Percentiles rank a stretch among this genome's conserved stretches.
Conservation (phyloP, 371 early-diverging fungal genomes). For the Funneliformis caledonium region DNA sequence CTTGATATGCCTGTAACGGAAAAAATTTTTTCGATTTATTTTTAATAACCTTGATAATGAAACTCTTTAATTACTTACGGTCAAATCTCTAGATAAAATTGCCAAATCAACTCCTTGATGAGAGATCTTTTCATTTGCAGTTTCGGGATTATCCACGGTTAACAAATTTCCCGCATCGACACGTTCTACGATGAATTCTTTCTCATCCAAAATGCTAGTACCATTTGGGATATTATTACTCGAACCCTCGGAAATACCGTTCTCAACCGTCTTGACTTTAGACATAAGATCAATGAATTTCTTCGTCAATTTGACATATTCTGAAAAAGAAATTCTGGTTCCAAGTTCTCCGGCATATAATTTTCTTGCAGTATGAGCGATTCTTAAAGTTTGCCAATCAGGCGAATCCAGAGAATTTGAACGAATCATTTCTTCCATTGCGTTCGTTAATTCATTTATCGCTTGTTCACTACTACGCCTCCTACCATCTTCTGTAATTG, state of each 20-base stretch:
- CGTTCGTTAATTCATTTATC: slow-evolving; percentile 13
- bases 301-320: slow-evolving; percentile 15
- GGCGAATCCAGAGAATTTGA: slow-evolving; percentile 8
- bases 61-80: neutral
- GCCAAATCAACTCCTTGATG: neutral
- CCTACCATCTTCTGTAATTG: neutral
- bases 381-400: slow-evolving; percentile 23
- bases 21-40: neutral
- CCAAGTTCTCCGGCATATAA: slow-evolving; percentile 17
- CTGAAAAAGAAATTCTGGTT: slow-evolving; percentile 16
- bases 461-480: slow-evolving; percentile 11
- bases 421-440: slow-evolving; percentile 19
- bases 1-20: slow-evolving; percentile 13
- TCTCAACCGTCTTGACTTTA: neutral
- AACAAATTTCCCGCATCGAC: neutral
- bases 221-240: neutral
- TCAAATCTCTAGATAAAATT: slow-evolving; percentile 6
- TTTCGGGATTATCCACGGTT: neutral
- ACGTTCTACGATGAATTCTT: slow-evolving; percentile 18
- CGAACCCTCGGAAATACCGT: neutral
- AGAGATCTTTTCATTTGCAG: neutral
- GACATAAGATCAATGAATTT: neutral
- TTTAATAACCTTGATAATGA: neutral
- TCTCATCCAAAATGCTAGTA: neutral
- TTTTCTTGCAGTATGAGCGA: slow-evolving; percentile 29